Conservation (phyloP, 495 filamentous ascomycete genomes). For the Trichoderma parareesei region DNA sequence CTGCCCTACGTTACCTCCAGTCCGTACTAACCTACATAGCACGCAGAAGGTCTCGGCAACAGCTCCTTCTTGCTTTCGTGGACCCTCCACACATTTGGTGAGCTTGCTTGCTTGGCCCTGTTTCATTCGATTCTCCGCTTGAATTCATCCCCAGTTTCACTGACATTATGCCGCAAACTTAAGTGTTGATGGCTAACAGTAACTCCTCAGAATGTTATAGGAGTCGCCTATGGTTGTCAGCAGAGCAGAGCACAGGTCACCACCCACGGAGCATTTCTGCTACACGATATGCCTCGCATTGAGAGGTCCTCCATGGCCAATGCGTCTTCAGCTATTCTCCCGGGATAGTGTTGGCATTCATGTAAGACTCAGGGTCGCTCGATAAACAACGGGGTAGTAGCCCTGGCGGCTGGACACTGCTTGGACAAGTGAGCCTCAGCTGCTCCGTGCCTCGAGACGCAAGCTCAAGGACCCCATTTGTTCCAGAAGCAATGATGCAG, state of each 20-base stretch:
- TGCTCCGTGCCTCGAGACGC: neutral
- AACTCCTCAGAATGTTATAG: too few relatives aligned
- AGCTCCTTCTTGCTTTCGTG: neutral
- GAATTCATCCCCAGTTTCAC: too few relatives aligned
- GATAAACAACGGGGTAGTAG: too few relatives aligned
- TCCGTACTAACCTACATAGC: too few relatives aligned
- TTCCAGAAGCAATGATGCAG: neutral
- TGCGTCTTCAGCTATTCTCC: neutral
- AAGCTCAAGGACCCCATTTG: neutral
- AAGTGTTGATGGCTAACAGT: too few relatives aligned
- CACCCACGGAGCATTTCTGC: neutral
- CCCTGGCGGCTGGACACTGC: too few relatives aligned
- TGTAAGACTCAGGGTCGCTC: neutral
- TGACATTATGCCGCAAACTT: too few relatives aligned
- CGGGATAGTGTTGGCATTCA: neutral
- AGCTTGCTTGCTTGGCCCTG: neutral
- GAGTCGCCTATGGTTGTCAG: too few relatives aligned
- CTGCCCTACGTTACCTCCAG: too few relatives aligned
- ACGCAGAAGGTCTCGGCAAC: neutral
- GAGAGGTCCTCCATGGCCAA: neutral
- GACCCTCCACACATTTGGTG: neutral
- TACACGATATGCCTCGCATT: neutral
- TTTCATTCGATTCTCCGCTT: neutral
- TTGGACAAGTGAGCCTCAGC: neutral
- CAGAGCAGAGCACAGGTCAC: neutral